Conservation (phyloP, 768 basidiomycete genomes). For the Kwoniella bestiolae region DNA sequence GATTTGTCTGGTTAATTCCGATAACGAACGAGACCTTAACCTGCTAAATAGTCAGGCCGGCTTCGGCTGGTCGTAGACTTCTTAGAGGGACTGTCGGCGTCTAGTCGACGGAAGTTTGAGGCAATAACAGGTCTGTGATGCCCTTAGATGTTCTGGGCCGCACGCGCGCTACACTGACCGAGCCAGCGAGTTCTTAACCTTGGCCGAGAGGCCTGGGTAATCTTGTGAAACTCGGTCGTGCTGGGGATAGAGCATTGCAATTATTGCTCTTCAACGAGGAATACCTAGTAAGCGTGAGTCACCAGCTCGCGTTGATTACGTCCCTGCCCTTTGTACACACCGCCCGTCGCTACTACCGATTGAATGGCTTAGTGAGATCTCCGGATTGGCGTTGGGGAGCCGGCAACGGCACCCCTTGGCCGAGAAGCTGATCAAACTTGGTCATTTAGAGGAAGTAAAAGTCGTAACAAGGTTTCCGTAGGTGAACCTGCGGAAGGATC, state of each 20-base stretch:
- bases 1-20: conserved; percentile 97
- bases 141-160: conserved; percentile 88
- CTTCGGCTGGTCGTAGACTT: conserved; percentile 76
- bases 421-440: conserved; percentile 75
- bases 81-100: conserved; percentile 84
- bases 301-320: conserved; percentile 87
- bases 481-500: conserved; percentile 82
- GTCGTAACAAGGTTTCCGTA: conserved; percentile 80
- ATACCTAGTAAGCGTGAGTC: conserved; percentile 86
- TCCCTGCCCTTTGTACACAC: conserved; percentile 91
- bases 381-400: conserved; percentile 72
- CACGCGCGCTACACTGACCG: conserved; percentile 87
- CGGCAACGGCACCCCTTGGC: conserved; percentile 63
- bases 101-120: conserved; percentile 83
- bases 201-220: conserved; percentile 76
- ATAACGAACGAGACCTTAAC: conserved; percentile 93
- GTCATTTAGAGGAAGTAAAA: conserved; percentile 85
- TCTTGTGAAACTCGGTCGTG: conserved; percentile 79
- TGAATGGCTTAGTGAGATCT: conserved; percentile 89
- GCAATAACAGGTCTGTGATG: conserved; percentile 91
- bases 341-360: conserved; percentile 88
- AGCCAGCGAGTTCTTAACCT: conserved; percentile 79
- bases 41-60: conserved; percentile 85
- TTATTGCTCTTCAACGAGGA: conserved; percentile 91
- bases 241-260: conserved; percentile 89